These are phyloP conservation scores for Penicillium sp. DNA, from an alignment of 2,329 filamentous ascomycete species.

Conservation along the genomic window DNA sequence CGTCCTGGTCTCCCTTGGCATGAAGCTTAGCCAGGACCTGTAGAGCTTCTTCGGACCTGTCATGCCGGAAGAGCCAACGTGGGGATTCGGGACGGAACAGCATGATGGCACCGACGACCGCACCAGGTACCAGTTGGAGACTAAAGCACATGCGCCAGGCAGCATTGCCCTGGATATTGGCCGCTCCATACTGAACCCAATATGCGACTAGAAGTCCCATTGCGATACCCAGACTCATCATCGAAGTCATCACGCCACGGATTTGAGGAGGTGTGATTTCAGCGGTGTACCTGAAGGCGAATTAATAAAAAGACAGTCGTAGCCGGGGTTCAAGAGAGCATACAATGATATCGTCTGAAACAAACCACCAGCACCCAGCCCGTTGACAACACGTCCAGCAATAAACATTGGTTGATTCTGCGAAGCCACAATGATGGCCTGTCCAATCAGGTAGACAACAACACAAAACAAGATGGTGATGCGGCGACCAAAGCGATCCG, in stretches of 20 bases:
- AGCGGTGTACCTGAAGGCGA: neutral
- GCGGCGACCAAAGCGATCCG: neutral
- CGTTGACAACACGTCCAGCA: neutral
- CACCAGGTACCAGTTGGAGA: neutral
- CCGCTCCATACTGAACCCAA: neutral
- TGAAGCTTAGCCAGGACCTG: neutral
- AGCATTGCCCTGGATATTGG: neutral
- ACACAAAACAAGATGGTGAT: neutral
- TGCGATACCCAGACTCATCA: constrained; percentile 1
- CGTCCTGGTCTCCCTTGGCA: neutral
- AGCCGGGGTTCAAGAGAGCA: neutral
- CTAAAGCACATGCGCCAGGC: constrained; percentile 1
- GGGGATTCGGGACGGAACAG: neutral
- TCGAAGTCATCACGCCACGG: constrained; percentile 1
- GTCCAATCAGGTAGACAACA: neutral
- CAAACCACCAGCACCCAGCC: neutral
- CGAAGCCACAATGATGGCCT: constrained; percentile 1
- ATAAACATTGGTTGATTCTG: constrained; percentile 1
- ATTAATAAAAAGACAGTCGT: neutral
- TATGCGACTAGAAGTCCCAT: neutral
- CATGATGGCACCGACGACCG: neutral
- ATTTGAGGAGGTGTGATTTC: constrained; percentile 1
- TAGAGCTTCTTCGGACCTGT: neutral
- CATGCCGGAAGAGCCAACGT: neutral
- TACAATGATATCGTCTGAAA: constrained; percentile 1